phyloP scores from a whole-genome alignment of 1,284 basidiomycete genomes.

The Cryptococcus sp. region DNA sequence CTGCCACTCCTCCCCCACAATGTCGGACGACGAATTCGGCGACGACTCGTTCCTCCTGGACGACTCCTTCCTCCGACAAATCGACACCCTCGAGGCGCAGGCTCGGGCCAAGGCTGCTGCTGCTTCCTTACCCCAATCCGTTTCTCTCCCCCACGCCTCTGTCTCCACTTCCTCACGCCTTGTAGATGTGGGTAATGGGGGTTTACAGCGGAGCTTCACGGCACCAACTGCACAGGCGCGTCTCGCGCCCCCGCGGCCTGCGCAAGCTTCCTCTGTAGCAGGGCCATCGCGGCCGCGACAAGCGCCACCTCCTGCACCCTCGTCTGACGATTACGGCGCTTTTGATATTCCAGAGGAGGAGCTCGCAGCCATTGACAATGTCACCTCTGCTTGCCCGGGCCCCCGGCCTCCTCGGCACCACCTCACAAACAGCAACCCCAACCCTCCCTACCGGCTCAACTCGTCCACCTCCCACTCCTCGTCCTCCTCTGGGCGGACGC shows the following conservation, averaged over 20 bases:
- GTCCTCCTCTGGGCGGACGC: constrained; percentile 12
- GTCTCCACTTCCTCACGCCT: too few species aligned
- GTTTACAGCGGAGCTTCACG: too few species aligned
- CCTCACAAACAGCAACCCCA: not conserved
- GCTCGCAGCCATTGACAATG: constrained; percentile 13
- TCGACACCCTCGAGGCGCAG: constrained; percentile 36
- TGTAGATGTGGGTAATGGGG: too few species aligned
- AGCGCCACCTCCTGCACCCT: constrained; percentile 5
- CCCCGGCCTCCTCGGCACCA: not conserved
- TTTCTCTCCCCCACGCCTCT: constrained; percentile 1
- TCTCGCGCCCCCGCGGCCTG: too few species aligned
- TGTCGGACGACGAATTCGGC: constrained; percentile 41
- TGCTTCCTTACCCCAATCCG: not conserved
- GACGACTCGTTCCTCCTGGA: constrained; percentile 40
- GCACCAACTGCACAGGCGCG: too few species aligned
- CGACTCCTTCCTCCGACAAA: constrained; percentile 38
- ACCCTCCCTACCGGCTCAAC: constrained; percentile 6
- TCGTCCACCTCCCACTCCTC: not conserved
- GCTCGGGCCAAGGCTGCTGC: constrained; percentile 1
- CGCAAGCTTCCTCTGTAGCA: not conserved
- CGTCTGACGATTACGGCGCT: constrained; percentile 17
- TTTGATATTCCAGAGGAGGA: constrained; percentile 15
- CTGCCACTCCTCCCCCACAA: constrained; percentile 6
- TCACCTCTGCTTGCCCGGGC: not conserved
- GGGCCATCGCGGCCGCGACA: not conserved